Evolutionary conservation across 1,139 yeast species (phyloP).

Genomic region (Yamadazyma friedrichii): DNA sequence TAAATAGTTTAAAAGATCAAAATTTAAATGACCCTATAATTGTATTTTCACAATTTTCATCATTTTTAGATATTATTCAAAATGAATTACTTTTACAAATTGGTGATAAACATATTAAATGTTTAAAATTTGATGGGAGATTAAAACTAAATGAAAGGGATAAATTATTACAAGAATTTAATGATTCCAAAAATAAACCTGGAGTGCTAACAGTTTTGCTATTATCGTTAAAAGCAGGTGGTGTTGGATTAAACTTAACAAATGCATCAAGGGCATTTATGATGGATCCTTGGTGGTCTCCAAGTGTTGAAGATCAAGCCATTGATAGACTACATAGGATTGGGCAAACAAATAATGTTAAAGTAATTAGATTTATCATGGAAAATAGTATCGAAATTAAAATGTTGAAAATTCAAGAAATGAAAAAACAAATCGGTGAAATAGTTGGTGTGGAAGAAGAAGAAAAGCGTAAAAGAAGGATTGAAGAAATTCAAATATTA

Average conservation of each 20-base stretch:
- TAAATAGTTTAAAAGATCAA: conserved; percentile 51
- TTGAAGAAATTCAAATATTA: conserved; percentile 78
- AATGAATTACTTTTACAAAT: conserved; percentile 50
- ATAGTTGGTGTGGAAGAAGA: conserved; percentile 82
- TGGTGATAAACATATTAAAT: conserved; percentile 20
- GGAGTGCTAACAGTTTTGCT: conserved; percentile 55
- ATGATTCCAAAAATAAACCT: conserved; percentile 22
- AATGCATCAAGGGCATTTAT: conserved; percentile 83
- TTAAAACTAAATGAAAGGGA: conserved; percentile 67
- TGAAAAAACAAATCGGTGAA: conserved; percentile 82
- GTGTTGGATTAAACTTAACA: conserved; percentile 89
- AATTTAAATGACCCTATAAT: conserved; percentile 72
- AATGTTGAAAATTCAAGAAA: conserved; percentile 83
- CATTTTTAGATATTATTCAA: conserved; percentile 75
- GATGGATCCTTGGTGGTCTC: conserved; percentile 99
- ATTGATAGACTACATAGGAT: conserved; percentile 91
- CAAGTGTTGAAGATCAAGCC: conserved; percentile 91
- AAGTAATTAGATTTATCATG: conserved; percentile 77
- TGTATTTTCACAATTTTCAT: conserved; percentile 89
- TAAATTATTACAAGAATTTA: conserved; percentile 56
- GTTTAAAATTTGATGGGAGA: conserved; percentile 79
- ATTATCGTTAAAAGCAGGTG: conserved; percentile 88
- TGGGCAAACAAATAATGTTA: conserved; percentile 76
- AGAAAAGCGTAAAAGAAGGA: conserved; percentile 65
- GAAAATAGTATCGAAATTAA: conserved; percentile 86